A percentile compares a stretch with the other conserved stretches of the same genome.
phyloP scores from a whole-genome alignment of 2,329 filamentous ascomycete species.

The Fusarium chuoi region DNA sequence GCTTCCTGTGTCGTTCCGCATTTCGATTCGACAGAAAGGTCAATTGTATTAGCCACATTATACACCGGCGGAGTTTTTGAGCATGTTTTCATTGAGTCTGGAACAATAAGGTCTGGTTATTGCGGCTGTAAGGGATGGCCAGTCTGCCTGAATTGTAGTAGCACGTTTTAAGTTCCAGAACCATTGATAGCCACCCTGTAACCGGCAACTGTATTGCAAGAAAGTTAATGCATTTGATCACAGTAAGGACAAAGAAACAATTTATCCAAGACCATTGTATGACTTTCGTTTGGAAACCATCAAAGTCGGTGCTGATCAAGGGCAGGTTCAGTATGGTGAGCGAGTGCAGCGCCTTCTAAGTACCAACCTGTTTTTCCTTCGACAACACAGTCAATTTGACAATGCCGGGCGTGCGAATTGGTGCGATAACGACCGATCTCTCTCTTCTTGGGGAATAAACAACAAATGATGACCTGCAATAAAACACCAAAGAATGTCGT shows the following conservation, averaged over 20 bases:
- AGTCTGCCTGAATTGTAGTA: too few species aligned
- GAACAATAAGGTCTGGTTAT: background rate
- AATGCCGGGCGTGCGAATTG: background rate
- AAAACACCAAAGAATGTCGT: background rate
- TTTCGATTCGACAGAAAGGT: background rate
- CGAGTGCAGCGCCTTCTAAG: conserved; percentile 1
- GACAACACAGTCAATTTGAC: background rate
- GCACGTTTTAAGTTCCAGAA: background rate
- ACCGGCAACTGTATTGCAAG: background rate
- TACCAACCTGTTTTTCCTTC: background rate
- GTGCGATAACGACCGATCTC: background rate
- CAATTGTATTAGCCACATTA: background rate
- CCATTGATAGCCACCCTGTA: background rate
- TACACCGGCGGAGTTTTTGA: background rate
- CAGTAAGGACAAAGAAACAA: background rate
- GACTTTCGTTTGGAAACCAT: background rate
- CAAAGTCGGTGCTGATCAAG: too few species aligned
- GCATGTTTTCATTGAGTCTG: background rate
- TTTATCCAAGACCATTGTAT: background rate
- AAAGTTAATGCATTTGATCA: background rate
- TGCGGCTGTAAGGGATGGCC: background rate
- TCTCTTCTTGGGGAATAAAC: background rate
- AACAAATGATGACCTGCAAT: too few species aligned
- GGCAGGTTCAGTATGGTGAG: too few species aligned
- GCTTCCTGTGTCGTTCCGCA: background rate